Conservation (phyloP, 1,139 yeast genomes). For the Ogataea hybrid region DNA sequence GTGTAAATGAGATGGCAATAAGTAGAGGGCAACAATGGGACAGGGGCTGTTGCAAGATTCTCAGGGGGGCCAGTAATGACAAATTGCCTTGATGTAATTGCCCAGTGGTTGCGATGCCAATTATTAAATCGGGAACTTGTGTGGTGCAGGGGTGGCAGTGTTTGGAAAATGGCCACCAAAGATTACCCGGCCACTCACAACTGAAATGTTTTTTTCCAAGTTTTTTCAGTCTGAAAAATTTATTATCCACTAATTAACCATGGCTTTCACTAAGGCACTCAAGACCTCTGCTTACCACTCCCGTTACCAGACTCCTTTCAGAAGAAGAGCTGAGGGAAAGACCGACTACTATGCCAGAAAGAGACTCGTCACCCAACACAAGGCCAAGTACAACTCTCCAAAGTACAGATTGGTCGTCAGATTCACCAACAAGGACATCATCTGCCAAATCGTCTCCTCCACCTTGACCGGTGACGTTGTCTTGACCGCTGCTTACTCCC, state of each 20-base stretch:
- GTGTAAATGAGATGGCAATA: neutral
- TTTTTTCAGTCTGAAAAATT: constrained; percentile 10
- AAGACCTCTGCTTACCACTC: constrained; percentile 97
- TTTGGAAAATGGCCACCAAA: neutral
- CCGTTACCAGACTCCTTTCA: constrained; percentile 99
- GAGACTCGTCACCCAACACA: constrained; percentile 99
- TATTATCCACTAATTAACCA: constrained; percentile 34
- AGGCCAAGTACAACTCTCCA: constrained; percentile 99
- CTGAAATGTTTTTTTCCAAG: constrained; percentile 1
- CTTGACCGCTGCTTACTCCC: constrained; percentile 97
- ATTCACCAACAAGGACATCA: constrained; percentile 99
- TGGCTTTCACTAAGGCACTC: constrained; percentile 73
- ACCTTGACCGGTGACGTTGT: constrained; percentile 97
- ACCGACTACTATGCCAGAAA: constrained; percentile 99
- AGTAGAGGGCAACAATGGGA: neutral
- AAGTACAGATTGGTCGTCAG: constrained; percentile 99
- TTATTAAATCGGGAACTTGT: neutral
- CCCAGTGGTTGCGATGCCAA: constrained; percentile 1
- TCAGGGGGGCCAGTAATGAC: neutral
- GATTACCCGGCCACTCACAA: constrained; percentile 19
- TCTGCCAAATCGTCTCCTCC: constrained; percentile 95
- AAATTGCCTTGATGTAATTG: constrained; percentile 1
- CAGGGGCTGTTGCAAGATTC: neutral
- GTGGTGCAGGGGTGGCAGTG: constrained; percentile 8
- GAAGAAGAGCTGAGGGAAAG: constrained; percentile 99